These are phyloP conservation scores for Rhododendron molle DNA, from an alignment of 148 eudicot genomes.

Conservation along the genomic window DNA sequence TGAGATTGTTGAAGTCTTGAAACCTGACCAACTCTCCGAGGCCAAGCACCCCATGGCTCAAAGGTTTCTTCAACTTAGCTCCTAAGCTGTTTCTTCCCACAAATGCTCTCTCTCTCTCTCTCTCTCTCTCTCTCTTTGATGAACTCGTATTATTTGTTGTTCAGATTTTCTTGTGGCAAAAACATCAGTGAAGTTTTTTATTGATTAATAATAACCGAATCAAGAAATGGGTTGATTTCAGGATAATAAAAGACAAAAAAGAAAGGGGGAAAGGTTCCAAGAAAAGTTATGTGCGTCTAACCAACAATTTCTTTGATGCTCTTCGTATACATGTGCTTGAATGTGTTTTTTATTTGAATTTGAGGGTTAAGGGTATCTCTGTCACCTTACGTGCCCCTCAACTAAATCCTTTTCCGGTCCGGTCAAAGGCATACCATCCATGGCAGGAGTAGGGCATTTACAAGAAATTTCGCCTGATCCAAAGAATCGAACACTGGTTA, in stretches of 20 bases:
- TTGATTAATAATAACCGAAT: neutral
- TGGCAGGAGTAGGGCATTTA: too few relatives aligned
- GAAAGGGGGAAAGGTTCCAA: neutral
- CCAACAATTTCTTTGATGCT: neutral
- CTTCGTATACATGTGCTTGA: neutral
- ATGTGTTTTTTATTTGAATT: too few relatives aligned
- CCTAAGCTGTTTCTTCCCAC: neutral
- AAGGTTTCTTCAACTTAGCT: slow-evolving; percentile 37
- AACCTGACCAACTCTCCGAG: slow-evolving; percentile 30
- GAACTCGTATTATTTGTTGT: neutral
- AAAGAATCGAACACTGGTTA: neutral
- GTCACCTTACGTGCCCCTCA: neutral
- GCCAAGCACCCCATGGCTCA: slow-evolving; percentile 50
- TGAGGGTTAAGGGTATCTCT: too few relatives aligned
- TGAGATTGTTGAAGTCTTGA: slow-evolving; percentile 38
- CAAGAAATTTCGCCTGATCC: too few relatives aligned
- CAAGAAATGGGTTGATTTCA: neutral
- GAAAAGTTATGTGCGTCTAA: neutral
- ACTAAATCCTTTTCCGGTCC: too few relatives aligned
- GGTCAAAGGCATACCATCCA: neutral
- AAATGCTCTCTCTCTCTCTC: neutral
- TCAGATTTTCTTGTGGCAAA: neutral
- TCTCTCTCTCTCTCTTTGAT: neutral
- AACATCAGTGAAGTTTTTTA: neutral
- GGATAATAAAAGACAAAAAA: neutral